Percentiles rank a stretch among this genome's conserved stretches.
Conservation (phyloP, 2,329 filamentous ascomycete species). For the Ceratocystiopsis sp. region DNA sequence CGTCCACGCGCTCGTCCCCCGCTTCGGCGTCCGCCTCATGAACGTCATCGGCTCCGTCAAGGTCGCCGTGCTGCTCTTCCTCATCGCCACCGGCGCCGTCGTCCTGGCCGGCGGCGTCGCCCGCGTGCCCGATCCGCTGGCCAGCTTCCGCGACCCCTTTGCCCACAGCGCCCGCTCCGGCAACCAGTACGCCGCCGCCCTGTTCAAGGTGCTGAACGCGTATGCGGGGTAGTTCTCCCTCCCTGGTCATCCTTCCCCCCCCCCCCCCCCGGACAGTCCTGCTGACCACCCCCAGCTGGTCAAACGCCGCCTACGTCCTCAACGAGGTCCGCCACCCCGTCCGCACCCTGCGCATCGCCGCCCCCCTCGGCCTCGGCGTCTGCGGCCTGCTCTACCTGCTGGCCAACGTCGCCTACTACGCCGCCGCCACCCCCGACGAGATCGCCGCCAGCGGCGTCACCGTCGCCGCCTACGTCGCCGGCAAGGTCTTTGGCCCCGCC, state of each 20-base stretch:
- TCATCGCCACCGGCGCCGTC: conserved; percentile 43
- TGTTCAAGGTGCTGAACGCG: conserved; percentile 42
- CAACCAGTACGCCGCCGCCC: conserved; percentile 34
- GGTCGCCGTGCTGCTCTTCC: conserved; percentile 39
- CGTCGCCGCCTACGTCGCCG: conserved; percentile 44
- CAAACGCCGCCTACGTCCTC: conserved; percentile 49
- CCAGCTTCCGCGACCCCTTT: conserved; percentile 40
- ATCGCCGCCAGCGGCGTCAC: conserved; percentile 40
- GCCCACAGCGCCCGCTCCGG: conserved; percentile 24
- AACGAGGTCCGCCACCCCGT: conserved; percentile 50
- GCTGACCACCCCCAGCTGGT: conserved; percentile 27
- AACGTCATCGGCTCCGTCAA: conserved; percentile 45
- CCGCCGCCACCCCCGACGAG: conserved; percentile 40
- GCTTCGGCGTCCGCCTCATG: conserved; percentile 41
- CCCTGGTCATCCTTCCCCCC: not conserved
- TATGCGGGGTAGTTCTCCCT: conserved; percentile 29
- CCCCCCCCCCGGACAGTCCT: not conserved
- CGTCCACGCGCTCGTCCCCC: conserved; percentile 34
- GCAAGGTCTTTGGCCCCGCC: conserved; percentile 39
- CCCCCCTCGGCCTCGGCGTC: conserved; percentile 38
- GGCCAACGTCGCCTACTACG: conserved; percentile 49
- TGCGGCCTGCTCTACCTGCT: conserved; percentile 45
- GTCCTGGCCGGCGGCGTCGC: conserved; percentile 33
- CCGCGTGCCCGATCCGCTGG: conserved; percentile 28
- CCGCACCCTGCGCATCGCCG: conserved; percentile 46